Percentiles rank a stretch among this genome's conserved stretches.
Evolutionary conservation across 2,329 filamentous ascomycete genomes (phyloP).

Genomic region (Metarhizium robertsii): DNA sequence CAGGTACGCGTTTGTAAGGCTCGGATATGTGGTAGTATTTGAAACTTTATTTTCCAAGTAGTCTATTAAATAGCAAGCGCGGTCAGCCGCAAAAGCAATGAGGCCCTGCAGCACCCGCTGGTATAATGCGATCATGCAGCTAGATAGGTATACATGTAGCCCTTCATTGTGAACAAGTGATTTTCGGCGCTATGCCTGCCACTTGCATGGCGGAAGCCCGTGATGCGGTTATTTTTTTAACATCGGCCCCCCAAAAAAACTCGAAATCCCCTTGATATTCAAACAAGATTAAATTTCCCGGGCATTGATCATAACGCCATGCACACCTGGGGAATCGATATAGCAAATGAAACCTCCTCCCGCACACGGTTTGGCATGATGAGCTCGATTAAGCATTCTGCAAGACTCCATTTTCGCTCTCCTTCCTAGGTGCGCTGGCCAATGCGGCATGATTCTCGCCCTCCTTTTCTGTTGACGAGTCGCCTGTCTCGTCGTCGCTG

Average conservation of each 20-base stretch:
- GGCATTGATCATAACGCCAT: background rate
- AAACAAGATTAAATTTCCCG: no score
- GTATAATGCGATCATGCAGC: no score
- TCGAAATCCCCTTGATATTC: no score
- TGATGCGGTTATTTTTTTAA: no score
- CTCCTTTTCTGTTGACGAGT: constrained; percentile 21
- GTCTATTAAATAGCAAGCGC: background rate
- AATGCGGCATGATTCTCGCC: constrained; percentile 22
- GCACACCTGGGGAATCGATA: background rate
- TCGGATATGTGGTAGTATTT: no score
- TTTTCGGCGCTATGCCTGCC: no score
- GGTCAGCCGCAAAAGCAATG: background rate
- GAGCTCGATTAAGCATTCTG: constrained; percentile 9
- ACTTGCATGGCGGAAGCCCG: no score
- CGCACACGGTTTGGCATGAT: background rate
- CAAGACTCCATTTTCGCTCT: constrained; percentile 14
- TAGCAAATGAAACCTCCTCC: background rate
- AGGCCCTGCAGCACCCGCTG: no score
- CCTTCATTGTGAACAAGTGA: no score
- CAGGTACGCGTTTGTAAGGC: no score
- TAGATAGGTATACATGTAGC: no score
- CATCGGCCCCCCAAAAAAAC: background rate
- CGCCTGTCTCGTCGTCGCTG: constrained; percentile 13
- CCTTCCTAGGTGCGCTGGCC: constrained; percentile 23
- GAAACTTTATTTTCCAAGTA: background rate